Conservation (phyloP, 2,329 filamentous ascomycete genomes). For the Penicillium hesseltinei region DNA sequence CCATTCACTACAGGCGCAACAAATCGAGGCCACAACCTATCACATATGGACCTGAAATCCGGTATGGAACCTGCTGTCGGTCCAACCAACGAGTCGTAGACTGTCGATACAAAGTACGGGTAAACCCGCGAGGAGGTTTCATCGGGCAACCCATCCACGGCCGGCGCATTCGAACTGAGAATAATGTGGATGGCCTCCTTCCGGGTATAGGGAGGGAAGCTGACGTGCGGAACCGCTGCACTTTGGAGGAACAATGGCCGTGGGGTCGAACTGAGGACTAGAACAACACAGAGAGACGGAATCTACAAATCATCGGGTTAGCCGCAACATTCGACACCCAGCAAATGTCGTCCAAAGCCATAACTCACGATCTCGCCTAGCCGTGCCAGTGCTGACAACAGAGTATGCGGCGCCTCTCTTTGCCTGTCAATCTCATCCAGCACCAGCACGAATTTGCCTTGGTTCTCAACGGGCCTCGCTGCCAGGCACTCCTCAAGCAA, state of each 20-base stretch:
- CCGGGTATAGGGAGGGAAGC: slow-evolving; percentile 82
- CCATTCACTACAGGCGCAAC: slow-evolving; percentile 72
- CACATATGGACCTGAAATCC: slow-evolving; percentile 67
- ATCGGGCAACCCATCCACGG: slow-evolving; percentile 31
- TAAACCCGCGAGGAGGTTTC: slow-evolving; percentile 40
- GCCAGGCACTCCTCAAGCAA: slow-evolving; percentile 57
- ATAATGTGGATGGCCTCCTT: slow-evolving; percentile 76
- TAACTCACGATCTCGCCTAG: slow-evolving; percentile 72
- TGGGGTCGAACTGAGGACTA: slow-evolving; percentile 69
- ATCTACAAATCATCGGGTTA: slow-evolving; percentile 55
- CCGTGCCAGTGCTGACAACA: slow-evolving; percentile 77
- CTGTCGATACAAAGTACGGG: slow-evolving; percentile 72
- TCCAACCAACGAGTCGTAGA: slow-evolving; percentile 83
- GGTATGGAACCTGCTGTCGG: slow-evolving; percentile 77
- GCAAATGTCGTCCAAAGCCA: not conserved
- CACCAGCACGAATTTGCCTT: slow-evolving; percentile 71
- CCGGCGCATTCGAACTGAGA: slow-evolving; percentile 51
- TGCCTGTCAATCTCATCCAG: slow-evolving; percentile 86
- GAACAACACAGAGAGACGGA: slow-evolving; percentile 70
- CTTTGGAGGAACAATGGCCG: slow-evolving; percentile 67
- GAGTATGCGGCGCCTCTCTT: slow-evolving; percentile 72
- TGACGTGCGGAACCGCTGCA: slow-evolving; percentile 69
- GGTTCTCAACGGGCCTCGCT: slow-evolving; percentile 26
- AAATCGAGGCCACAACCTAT: slow-evolving; percentile 81
- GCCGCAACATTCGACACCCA: slow-evolving; percentile 1